phyloP scores from a whole-genome alignment of 2,329 filamentous ascomycete species.

The Fragosphaeria purpurea region DNA sequence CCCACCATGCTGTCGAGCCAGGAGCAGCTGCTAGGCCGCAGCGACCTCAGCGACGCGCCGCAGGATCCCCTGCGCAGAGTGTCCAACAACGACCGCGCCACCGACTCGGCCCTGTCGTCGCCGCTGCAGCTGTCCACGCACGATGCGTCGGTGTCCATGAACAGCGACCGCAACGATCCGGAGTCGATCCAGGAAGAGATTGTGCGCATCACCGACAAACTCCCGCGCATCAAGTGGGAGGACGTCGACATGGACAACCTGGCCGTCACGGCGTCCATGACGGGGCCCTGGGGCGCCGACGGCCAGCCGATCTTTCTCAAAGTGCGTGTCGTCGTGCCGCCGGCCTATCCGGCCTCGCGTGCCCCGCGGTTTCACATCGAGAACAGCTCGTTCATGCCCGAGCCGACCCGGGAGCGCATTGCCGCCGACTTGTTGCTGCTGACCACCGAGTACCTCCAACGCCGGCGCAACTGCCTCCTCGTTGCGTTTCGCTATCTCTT shows the following conservation, averaged over 20 bases:
- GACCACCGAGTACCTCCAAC: conserved; percentile 42
- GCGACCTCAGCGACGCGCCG: background rate
- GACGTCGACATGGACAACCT: conserved; percentile 54
- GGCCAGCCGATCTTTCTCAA: conserved; percentile 51
- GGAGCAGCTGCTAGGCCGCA: background rate
- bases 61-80: conserved; percentile 5
- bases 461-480: conserved; percentile 52
- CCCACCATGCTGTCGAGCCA: conserved; percentile 1
- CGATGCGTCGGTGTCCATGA: conserved; percentile 37
- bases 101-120: conserved; percentile 13
- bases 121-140: conserved; percentile 41
- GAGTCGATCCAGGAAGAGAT: conserved; percentile 57
- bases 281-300: conserved; percentile 52
- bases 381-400: conserved; percentile 52
- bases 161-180: conserved; percentile 47
- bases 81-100: background rate
- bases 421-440: conserved; percentile 48
- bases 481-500: conserved; percentile 53
- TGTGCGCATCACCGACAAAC: conserved; percentile 48
- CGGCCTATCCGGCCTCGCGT: conserved; percentile 46
- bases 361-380: conserved; percentile 51
- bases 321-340: conserved; percentile 49
- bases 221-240: conserved; percentile 56
- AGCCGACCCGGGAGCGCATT: conserved; percentile 42
- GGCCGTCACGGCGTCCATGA: conserved; percentile 49